Evolutionary conservation across 768 basidiomycete species (phyloP), one percentile per base, ranked within the genome.

Genomic region (Sarcodon sp.): DNA sequence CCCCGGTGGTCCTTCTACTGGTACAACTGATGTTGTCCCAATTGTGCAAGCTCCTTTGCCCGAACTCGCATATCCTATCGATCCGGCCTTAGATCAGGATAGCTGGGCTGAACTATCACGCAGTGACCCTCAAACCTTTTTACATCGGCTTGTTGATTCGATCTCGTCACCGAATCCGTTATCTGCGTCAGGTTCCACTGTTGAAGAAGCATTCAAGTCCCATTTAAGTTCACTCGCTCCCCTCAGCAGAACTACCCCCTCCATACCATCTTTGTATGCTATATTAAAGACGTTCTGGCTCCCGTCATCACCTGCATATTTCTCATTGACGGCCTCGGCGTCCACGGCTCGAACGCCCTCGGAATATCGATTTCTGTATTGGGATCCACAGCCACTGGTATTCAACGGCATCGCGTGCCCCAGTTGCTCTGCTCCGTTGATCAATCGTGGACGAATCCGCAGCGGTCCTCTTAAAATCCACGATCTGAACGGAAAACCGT

Each of bases 241-340:
- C 0, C 73, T 51, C 31, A 62, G 63, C 38, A 71, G 72, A 54
- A 65, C 64, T 13, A 60, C 64, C 46, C 64, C 68, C 34, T 61
- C 74, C 11, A 80, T 83, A 34, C 85, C 86, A 0, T 75, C 79
- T 0, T 66, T 87, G 0, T 89, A 88, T 59, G 82, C 80, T 6
- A 75, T 84, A 51, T 68, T 88, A 37, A 86, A 84, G 60, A 87
- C 87, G 0, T 88, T 89, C 54, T 88, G 87, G 87, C 69, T 89
- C 11, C 86, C 86, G 0, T 79, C 78, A 0, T 86, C 84, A 0
- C 85, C 87, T 0, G 70, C 79, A 0, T 88, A 86, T 57, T 84
- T 87, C 54, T 76, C 79, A 0, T 69, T 87, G 35, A 87, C 85
- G 8, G 82, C 83, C 21, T 85, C 83, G 1, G 73, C 82, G 0